Percentiles rank a stretch among this genome's conserved stretches.
These are phyloP conservation scores for Psilocybe mexicana DNA, from an alignment of 1,284 basidiomycete species.

Conservation along the genomic window DNA sequence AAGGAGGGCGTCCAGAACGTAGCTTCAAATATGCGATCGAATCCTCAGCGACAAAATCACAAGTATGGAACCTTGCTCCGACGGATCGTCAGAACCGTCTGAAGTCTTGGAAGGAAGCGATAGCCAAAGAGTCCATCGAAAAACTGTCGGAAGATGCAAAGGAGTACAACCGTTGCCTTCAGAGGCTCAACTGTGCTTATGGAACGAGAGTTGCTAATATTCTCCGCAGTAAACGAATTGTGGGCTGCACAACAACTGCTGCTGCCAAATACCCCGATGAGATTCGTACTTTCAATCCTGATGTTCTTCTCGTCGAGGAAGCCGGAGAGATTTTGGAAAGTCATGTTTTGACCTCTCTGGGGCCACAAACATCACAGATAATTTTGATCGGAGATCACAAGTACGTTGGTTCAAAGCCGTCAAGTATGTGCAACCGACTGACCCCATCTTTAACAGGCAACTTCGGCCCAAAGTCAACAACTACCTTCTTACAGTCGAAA, in stretches of 20 bases:
- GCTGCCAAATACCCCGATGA: slow-evolving; percentile 41
- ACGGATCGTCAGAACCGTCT: slow-evolving; percentile 34
- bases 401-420: slow-evolving; percentile 35
- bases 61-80: slow-evolving; percentile 47
- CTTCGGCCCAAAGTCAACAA: slow-evolving; percentile 68
- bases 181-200: slow-evolving; percentile 38
- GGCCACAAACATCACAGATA: slow-evolving; percentile 46
- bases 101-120: slow-evolving; percentile 41
- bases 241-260: slow-evolving; percentile 67
- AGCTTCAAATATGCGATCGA: slow-evolving; percentile 30
- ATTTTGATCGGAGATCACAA: slow-evolving; percentile 72
- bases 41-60: background rate
- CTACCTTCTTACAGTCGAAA: slow-evolving; percentile 61
- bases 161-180: slow-evolving; percentile 44
- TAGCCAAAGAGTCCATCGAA: slow-evolving; percentile 38
- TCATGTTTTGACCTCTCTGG: slow-evolving; percentile 61
- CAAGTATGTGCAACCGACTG: background rate
- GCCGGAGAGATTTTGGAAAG: slow-evolving; percentile 72
- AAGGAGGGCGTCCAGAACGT: slow-evolving; percentile 40
- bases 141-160: slow-evolving; percentile 38
- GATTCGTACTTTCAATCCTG: slow-evolving; percentile 29
- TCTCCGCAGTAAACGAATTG: slow-evolving; percentile 53
- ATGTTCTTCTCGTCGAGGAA: slow-evolving; percentile 64
- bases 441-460: slow-evolving; percentile 45
- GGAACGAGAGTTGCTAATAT: slow-evolving; percentile 36